Base-by-base conservation (phyloP, 306 rosid species). In the Begonia masoniana region DNA sequence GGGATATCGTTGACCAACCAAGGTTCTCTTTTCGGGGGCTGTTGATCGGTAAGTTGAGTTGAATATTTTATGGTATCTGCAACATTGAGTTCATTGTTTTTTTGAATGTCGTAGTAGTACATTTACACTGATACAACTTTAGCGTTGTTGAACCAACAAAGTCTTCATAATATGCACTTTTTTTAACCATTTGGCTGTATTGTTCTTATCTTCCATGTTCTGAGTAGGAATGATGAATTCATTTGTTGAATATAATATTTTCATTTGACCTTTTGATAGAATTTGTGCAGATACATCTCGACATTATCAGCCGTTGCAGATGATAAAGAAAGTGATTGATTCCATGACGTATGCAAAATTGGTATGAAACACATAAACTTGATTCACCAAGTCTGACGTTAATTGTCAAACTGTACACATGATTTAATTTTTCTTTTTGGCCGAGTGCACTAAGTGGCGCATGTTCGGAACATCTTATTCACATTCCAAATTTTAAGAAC, bases 21-120 rank as follows among this genome's bases (percentile, higher is more conserved):
- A 73, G 78, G 61, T 73, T 73, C 65, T 73, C 62, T 41, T 73
- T 55, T 68, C 58, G 78, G 41, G 78, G 78, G 55, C 78, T 73
- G 43, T 60, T 73, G 62, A 73, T 73, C 36, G 78, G 78, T 68
- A 19, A 67, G 67, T 13, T 55, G 56, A 10, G 39, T 31, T 31
- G 8, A 31, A 31, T 31, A 6, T 31, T 21, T 21, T 21, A 21
- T 21, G 24, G 24, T 21, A 21, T 21, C 24, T 3, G 4, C 24
- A 21, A 21, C 24, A 21, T 21, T 3, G 4, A 21, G 24, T 21
- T 21, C 24, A 21, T 21, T 21, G 24, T 21, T 21, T 1, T 21
- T 21, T 21, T 21, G 19, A 17, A 17, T 17, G 19, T 17, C 19
- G 1, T 17, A 21, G 24, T 21, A 21, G 4, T 21, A 21, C 24